Evolutionary conservation across 345 rosid genomes (phyloP).

Genomic region (Pistacia atlantica): DNA sequence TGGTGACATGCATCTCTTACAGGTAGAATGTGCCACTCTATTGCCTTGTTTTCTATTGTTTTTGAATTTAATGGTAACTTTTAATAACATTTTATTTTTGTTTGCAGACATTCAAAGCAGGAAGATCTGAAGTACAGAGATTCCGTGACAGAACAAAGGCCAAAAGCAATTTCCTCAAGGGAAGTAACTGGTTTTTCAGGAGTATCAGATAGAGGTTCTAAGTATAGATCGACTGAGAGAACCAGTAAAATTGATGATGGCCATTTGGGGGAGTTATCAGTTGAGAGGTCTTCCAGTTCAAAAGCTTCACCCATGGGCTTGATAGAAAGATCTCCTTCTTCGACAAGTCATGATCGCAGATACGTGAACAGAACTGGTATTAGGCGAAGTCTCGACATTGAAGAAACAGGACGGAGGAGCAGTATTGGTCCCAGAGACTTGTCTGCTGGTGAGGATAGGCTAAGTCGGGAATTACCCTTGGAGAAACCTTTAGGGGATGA

Average conservation of each 20-base stretch:
- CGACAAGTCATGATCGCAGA: conserved; percentile 78
- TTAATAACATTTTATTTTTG: conserved; percentile 14
- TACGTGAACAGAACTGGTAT: conserved; percentile 49
- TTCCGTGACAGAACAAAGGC: conserved; percentile 49
- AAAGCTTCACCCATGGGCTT: conserved; percentile 75
- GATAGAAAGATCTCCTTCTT: conserved; percentile 81
- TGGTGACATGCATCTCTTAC: background rate
- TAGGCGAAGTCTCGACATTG: conserved; percentile 69
- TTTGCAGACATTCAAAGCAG: conserved; percentile 52
- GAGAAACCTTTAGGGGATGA: conserved; percentile 68
- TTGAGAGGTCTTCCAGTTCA: conserved; percentile 68
- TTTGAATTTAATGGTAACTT: conserved; percentile 5
- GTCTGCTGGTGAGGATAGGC: conserved; percentile 60
- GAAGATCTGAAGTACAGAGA: conserved; percentile 57
- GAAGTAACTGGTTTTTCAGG: conserved; percentile 54
- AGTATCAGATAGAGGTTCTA: conserved; percentile 59
- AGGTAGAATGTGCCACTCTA: background rate
- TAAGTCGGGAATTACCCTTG: conserved; percentile 43
- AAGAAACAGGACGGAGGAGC: conserved; percentile 70
- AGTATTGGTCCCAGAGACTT: conserved; percentile 55
- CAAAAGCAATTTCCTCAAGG: conserved; percentile 56
- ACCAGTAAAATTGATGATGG: conserved; percentile 64
- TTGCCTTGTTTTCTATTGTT: background rate
- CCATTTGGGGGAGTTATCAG: conserved; percentile 54
- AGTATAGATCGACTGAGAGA: conserved; percentile 62